Conservation (phyloP, 805 yeast species). For the Lipomyces yamanashiensis region DNA sequence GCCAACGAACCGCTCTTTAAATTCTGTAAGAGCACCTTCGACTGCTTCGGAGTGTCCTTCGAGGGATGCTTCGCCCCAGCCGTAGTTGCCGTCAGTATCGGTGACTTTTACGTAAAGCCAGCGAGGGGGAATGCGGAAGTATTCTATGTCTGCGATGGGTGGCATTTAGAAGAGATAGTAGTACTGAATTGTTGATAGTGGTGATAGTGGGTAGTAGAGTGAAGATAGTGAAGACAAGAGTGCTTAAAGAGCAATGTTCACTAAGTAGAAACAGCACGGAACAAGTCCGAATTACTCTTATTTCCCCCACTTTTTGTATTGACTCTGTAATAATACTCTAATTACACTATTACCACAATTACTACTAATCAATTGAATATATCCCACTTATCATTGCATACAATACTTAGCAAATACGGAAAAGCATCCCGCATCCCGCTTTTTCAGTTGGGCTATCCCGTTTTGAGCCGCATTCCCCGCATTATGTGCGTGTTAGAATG, state of each 20-base stretch:
- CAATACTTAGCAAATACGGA: background rate
- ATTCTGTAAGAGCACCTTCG: constrained; percentile 44
- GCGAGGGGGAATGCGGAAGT: constrained; percentile 44
- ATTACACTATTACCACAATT: background rate
- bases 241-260: no score
- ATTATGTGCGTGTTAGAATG: no score
- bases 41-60: constrained; percentile 46
- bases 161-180: no score
- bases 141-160: constrained; percentile 36
- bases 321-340: no score
- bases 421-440: background rate
- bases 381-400: background rate
- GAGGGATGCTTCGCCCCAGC: constrained; percentile 45
- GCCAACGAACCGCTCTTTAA: constrained; percentile 43
- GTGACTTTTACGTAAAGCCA: constrained; percentile 44
- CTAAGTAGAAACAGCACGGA: no score
- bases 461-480: constrained; percentile 1
- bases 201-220: background rate
- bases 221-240: background rate
- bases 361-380: background rate
- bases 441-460: background rate
- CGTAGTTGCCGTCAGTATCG: constrained; percentile 40
- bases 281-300: no score
- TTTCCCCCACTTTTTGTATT: no score
- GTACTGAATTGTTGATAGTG: no score